Evolutionary conservation across 176 grass and related monocot species (phyloP).

Genomic region (Eleusine indica): DNA sequence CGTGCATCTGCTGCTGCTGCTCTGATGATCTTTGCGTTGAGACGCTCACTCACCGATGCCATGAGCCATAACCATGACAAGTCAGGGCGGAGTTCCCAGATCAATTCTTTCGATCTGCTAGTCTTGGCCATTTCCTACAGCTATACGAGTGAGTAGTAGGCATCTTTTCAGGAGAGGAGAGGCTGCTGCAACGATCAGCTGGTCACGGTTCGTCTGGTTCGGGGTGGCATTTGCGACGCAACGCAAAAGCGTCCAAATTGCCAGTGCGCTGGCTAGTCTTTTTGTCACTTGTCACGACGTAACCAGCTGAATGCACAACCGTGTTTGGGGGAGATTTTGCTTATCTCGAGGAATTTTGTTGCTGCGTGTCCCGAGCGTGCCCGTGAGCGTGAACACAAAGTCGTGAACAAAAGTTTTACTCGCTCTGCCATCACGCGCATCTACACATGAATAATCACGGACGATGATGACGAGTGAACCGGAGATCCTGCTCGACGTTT

Average conservation of each 20-base stretch:
- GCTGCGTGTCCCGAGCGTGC: background rate
- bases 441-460: conserved; percentile 7
- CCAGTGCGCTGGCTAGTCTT: background rate
- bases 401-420: too few relatives aligned
- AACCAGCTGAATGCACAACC: background rate
- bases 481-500: background rate
- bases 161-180: background rate
- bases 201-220: background rate
- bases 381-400: background rate
- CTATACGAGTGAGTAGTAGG: background rate
- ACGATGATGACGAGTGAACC: background rate
- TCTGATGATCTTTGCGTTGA: conserved; percentile 16
- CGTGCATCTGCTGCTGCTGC: conserved; percentile 22
- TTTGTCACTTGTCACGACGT: background rate
- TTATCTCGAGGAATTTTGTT: background rate
- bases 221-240: too few relatives aligned
- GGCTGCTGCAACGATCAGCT: background rate
- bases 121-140: background rate
- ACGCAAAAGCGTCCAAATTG: background rate
- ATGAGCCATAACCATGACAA: background rate
- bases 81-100: background rate
- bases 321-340: background rate
- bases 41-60: conserved; percentile 15
- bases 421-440: background rate
- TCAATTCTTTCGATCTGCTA: background rate